phyloP scores from a whole-genome alignment of 2,329 filamentous ascomycete species.

The Thelonectria blattea region DNA sequence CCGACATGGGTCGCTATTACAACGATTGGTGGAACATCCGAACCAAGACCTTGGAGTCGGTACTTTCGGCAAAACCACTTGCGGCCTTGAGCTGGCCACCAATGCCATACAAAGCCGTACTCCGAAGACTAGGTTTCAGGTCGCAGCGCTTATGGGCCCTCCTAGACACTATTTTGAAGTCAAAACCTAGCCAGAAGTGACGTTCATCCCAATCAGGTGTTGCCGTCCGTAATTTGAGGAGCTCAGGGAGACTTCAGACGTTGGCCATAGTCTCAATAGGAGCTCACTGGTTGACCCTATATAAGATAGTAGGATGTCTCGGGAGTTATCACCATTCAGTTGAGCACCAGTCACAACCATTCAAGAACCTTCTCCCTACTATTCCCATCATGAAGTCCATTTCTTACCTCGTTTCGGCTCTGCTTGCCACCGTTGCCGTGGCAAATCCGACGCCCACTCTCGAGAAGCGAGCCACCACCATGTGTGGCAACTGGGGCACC shows the following conservation, averaged over 20 bases:
- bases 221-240: constrained; percentile 9
- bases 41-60: background rate
- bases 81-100: background rate
- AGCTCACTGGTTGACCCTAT: background rate
- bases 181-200: background rate
- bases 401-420: constrained; percentile 33
- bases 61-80: background rate
- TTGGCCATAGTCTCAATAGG: background rate
- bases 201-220: background rate
- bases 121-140: constrained; percentile 8
- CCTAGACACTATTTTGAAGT: background rate
- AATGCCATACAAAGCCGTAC: constrained; percentile 1
- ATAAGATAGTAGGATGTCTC: background rate
- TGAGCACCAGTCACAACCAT: background rate
- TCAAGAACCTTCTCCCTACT: background rate
- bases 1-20: background rate
- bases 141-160: background rate
- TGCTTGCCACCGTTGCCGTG: constrained; percentile 39
- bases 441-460: constrained; percentile 41
- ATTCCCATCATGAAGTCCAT: constrained; percentile 31
- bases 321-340: background rate
- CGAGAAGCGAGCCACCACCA: constrained; percentile 43
- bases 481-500: constrained; percentile 49
- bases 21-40: constrained; percentile 9
- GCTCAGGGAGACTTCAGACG: background rate